phyloP scores from a whole-genome alignment of 495 filamentous ascomycete genomes.

The Massariosphaeria phaeospora region DNA sequence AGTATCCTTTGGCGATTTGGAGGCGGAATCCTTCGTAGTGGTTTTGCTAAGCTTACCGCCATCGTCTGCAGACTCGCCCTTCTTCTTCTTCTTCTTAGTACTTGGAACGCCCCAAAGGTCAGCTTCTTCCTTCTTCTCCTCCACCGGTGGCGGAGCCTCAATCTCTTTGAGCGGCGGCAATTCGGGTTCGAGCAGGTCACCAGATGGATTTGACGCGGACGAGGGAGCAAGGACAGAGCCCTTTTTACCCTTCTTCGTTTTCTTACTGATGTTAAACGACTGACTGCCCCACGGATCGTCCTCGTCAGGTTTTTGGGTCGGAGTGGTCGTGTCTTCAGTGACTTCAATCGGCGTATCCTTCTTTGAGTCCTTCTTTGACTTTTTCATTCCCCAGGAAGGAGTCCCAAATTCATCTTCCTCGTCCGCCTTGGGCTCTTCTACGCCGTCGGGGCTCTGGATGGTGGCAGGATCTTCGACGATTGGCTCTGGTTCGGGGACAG shows the following conservation, averaged over 20 bases:
- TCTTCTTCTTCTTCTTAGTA: conserved; percentile 32
- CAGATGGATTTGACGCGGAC: conserved; percentile 36
- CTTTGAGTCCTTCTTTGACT: conserved; percentile 24
- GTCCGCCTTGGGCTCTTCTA: conserved; percentile 38
- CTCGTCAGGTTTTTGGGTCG: conserved; percentile 29
- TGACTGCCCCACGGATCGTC: conserved; percentile 31
- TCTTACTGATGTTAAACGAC: conserved; percentile 23
- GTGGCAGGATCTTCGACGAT: conserved; percentile 19
- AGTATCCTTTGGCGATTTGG: conserved; percentile 25
- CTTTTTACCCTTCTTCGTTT: conserved; percentile 36
- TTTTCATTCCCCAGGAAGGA: conserved; percentile 29
- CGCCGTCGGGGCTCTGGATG: conserved; percentile 31
- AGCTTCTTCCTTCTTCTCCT: conserved; percentile 26
- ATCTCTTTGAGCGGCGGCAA: conserved; percentile 18
- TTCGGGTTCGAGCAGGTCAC: conserved; percentile 11
- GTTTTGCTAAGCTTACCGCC: conserved; percentile 30
- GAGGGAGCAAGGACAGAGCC: conserved; percentile 32
- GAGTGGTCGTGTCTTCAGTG: conserved; percentile 10
- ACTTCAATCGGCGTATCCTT: conserved; percentile 31
- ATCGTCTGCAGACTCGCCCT: conserved; percentile 32
- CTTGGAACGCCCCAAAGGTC: conserved; percentile 13
- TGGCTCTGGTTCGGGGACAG: conserved; percentile 20
- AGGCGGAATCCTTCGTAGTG: conserved; percentile 24
- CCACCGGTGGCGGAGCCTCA: conserved; percentile 25
- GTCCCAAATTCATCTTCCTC: conserved; percentile 33